phyloP scores from a whole-genome alignment of 306 rosid genomes.

The Malus orientalis region DNA sequence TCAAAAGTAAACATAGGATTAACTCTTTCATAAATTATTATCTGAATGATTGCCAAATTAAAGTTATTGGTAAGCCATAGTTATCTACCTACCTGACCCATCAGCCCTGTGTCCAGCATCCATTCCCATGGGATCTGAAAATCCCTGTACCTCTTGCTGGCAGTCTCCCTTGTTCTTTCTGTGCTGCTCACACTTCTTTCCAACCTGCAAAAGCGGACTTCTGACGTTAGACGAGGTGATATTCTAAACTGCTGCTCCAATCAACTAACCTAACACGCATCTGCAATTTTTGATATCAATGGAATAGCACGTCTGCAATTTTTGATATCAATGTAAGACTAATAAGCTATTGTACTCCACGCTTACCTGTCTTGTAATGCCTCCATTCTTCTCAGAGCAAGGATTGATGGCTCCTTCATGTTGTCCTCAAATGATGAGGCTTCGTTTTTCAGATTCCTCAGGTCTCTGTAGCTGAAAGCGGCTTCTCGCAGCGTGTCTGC shows the following conservation, averaged over 20 bases:
- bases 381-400: slow-evolving; percentile 62
- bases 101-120: slow-evolving; percentile 68
- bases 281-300: neutral
- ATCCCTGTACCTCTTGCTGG: slow-evolving; percentile 58
- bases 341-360: neutral
- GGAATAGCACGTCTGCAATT: neutral
- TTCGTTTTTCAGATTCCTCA: slow-evolving; percentile 59
- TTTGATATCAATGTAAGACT: neutral
- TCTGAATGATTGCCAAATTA: neutral
- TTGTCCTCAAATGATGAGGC: slow-evolving; percentile 53
- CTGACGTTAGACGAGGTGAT: neutral
- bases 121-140: slow-evolving; percentile 87
- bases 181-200: slow-evolving; percentile 56
- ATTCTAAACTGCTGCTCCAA: too few relatives aligned
- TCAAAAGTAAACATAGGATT: neutral
- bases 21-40: too few relatives aligned
- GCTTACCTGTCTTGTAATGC: slow-evolving; percentile 97
- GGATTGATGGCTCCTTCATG: slow-evolving; percentile 43
- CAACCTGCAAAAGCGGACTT: slow-evolving; percentile 41
- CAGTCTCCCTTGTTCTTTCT: slow-evolving; percentile 66
- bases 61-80: neutral
- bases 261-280: neutral
- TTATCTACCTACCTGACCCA: slow-evolving; percentile 54
- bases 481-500: slow-evolving; percentile 85
- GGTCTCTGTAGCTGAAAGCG: slow-evolving; percentile 65